phyloP scores from a whole-genome alignment of 1,284 basidiomycete species.

The Ceratobasidium papillatum region DNA sequence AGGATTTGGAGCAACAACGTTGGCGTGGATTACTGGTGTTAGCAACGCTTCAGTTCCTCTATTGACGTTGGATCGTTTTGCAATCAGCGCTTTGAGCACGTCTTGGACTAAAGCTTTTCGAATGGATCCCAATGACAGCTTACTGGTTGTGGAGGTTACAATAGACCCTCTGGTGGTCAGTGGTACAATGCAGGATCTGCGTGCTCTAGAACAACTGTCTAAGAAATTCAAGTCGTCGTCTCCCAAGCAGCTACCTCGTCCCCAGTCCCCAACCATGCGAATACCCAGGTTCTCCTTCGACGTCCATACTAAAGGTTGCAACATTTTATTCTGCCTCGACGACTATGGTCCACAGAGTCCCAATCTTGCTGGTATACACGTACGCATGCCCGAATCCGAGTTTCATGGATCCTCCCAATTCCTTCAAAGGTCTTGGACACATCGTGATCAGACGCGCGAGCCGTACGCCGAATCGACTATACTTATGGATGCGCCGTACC shows the following conservation, averaged over 20 bases:
- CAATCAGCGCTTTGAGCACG: slow-evolving; percentile 30
- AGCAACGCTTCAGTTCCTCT: slow-evolving; percentile 69
- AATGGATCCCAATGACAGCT: slow-evolving; percentile 67
- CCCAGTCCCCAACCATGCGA: slow-evolving; percentile 9
- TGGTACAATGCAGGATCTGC: slow-evolving; percentile 63
- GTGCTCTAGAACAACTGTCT: slow-evolving; percentile 53
- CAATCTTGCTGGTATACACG: slow-evolving; percentile 23
- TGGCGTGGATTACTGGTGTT: slow-evolving; percentile 53
- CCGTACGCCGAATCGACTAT: neutral
- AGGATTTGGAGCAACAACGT: slow-evolving; percentile 36
- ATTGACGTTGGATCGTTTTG: slow-evolving; percentile 59
- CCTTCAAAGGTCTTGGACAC: slow-evolving; percentile 4
- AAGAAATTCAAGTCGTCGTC: slow-evolving; percentile 48
- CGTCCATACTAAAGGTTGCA: slow-evolving; percentile 46
- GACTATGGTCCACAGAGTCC: slow-evolving; percentile 36
- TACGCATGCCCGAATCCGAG: slow-evolving; percentile 38
- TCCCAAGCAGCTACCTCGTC: slow-evolving; percentile 51
- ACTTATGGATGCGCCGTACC: slow-evolving; percentile 27
- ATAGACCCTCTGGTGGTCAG: slow-evolving; percentile 60
- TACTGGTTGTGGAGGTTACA: slow-evolving; percentile 61
- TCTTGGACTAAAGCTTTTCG: slow-evolving; percentile 9
- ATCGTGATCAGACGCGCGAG: slow-evolving; percentile 29
- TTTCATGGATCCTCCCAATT: slow-evolving; percentile 30
- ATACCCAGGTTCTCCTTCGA: slow-evolving; percentile 65
- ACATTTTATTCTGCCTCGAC: slow-evolving; percentile 36